Base-by-base conservation (phyloP, 2,329 filamentous ascomycete genomes). In the Neonectria hederae region DNA sequence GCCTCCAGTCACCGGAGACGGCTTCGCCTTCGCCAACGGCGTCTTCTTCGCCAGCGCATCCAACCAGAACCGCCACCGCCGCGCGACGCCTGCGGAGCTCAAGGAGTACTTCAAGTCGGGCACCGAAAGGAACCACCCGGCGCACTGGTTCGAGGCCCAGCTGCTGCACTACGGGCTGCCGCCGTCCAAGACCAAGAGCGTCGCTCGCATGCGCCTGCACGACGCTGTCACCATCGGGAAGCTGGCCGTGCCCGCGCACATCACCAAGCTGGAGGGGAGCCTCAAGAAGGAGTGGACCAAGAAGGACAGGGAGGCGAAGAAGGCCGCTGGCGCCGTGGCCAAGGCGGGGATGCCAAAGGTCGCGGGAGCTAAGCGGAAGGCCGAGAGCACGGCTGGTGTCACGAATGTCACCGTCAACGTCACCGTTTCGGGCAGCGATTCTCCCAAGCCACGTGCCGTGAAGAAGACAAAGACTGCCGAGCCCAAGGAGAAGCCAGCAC, bases 91-190 rank as follows among this genome's bases (percentile, higher is more conserved):
- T 3, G 68, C 76, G 1, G 83, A 86, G 67, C 78, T 87, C 5
- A 77, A 80, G 63, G 74, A 78, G 2, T 78, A 83, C 52, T 83
- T 85, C 65, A 80, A 83, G 48, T 72, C 74, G 6, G 78, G 78
- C 42, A 78, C 67, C 40, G 76, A 77, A 26, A 80, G 78, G 46
- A 85, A 89, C 69, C 82, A 82, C 46, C 83, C 86, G 0, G 86
- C 81, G 1, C 86, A 89, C 66, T 90, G 84, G 84, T 90, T 87
- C 62, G 83, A 87, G 65, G 87, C 88, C 0, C 87, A 90, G 66
- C 80, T 90, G 11, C 76, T 88, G 4, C 88, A 90, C 75, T 90
- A 90, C 76, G 87, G 86, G 1, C 79, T 90, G 0, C 79, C 78
- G 7, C 81, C 82, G 0, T 87, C 85, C 19, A 87, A 87, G 70